Evolutionary conservation across 192 early-diverging fungal genomes (phyloP), one percentile per base, ranked within the genome.

Genomic region (Dimargaris xerosporica): DNA sequence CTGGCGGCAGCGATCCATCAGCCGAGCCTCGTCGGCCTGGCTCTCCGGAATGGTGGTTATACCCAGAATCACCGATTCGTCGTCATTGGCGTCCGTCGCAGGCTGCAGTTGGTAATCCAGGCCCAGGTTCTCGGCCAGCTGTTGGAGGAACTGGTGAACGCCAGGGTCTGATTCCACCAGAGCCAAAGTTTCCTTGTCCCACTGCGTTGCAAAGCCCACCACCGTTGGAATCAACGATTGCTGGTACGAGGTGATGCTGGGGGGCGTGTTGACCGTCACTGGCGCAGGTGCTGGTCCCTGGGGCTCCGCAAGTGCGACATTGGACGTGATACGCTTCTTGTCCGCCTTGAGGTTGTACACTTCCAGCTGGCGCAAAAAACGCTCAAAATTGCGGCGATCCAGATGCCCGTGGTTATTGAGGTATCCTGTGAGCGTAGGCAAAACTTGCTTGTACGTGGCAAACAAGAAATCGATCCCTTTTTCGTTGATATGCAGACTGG

Each of bases 401-500:
- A 87, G 68, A n/a, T 69, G 66, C 45, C 96, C 96, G 46, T 78
- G 80, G 63, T 95, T 81, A 52, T 93, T 90, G 26, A 99, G 81
- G 62, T 99, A 99, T 11, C 91, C 91, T 25, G 82, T 85, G 31
- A 83, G 78, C n/a, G 66, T 63, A 1, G 84, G 84, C 26, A 85
- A 69, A 16, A 86, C 70, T 60, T 75, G 74, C 50, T 80, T 80
- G 65, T 89, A 87, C 9, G 56, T 31, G 17, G 56, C 31, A 31
- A 59, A 59, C 5, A 59, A 17, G 69, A 85, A 87, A 73, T 85
- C 73, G 9, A 87, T 73, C 59, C 77, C 79, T 54, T 92, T 92
- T 72, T 94, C 89, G 29, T 85, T 85, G 66, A 99, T 99, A 61
- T 96, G 90, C 41, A 98, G 76, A 62, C 87, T 89, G 43, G 93